Evolutionary conservation across 1,284 basidiomycete species (phyloP).

Genomic region (Volvariella volvacea): DNA sequence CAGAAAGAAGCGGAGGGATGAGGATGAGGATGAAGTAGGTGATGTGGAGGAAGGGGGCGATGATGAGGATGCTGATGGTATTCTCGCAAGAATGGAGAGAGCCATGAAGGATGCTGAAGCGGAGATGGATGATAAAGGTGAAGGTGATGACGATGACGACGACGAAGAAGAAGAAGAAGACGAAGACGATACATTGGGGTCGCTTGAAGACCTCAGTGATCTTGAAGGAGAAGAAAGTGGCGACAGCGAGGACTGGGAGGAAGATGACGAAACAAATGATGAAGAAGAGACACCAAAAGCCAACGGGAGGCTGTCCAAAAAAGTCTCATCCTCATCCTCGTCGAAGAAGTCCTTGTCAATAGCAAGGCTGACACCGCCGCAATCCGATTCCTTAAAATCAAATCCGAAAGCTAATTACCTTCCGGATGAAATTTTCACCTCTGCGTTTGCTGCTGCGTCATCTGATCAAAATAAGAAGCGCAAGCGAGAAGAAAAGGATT

Average conservation of each 20-base stretch:
- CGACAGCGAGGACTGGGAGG: constrained; percentile 11
- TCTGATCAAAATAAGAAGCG: not conserved
- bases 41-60: constrained; percentile 9
- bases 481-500: constrained; percentile 10
- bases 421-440: constrained; percentile 40
- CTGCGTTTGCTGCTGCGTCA: constrained; percentile 33
- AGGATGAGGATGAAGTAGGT: constrained; percentile 12
- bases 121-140: constrained; percentile 15
- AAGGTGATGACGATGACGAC: constrained; percentile 9
- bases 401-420: constrained; percentile 29
- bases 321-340: not conserved
- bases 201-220: constrained; percentile 12
- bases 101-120: constrained; percentile 35
- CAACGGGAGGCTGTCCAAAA: too few relatives aligned
- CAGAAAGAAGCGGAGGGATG: constrained; percentile 15
- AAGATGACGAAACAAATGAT: constrained; percentile 15
- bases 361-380: constrained; percentile 6
- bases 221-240: constrained; percentile 16
- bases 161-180: constrained; percentile 13
- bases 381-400: constrained; percentile 6
- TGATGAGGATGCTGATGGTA: constrained; percentile 12
- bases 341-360: constrained; percentile 10
- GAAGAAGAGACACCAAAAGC: constrained; percentile 10
- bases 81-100: constrained; percentile 28
- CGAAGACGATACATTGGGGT: too few relatives aligned